phyloP scores from a whole-genome alignment of 352 stramenopile genomes.

The Saprolegnia diclina region DNA sequence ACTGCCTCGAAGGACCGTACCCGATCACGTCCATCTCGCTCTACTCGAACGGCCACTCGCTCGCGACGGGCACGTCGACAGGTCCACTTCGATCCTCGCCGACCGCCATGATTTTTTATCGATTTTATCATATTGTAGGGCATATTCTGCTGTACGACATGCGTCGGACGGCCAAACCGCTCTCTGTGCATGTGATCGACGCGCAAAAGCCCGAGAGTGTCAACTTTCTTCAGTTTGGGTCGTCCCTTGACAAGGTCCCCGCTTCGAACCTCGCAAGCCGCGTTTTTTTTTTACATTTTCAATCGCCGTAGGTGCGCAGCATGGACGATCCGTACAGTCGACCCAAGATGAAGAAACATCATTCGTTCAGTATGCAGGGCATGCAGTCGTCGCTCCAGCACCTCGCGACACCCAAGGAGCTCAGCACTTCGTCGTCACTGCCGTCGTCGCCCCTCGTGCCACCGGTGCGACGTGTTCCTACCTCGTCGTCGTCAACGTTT shows the following conservation, averaged over 20 bases:
- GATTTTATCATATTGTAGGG: constrained; percentile 31
- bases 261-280: too few species aligned
- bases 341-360: background rate
- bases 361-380: constrained; percentile 13
- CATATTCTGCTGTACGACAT: constrained; percentile 64
- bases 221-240: constrained; percentile 56
- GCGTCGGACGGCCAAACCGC: constrained; percentile 50
- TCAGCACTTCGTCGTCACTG: background rate
- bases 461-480: too few species aligned
- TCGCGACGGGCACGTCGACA: constrained; percentile 42
- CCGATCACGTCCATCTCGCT: constrained; percentile 12
- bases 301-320: background rate
- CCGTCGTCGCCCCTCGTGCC: background rate
- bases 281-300: background rate
- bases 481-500: too few species aligned
- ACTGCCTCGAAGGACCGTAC: background rate
- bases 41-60: background rate
- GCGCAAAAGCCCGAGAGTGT: constrained; percentile 41
- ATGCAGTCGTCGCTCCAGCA: constrained; percentile 14
- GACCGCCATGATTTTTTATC: constrained; percentile 32
- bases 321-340: background rate
- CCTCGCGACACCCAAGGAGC: background rate
- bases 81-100: constrained; percentile 53
- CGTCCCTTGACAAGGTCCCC: constrained; percentile 30
- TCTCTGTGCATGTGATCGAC: constrained; percentile 35